Conservation (phyloP, 345 rosid genomes). For the Euphorbia peplus region DNA sequence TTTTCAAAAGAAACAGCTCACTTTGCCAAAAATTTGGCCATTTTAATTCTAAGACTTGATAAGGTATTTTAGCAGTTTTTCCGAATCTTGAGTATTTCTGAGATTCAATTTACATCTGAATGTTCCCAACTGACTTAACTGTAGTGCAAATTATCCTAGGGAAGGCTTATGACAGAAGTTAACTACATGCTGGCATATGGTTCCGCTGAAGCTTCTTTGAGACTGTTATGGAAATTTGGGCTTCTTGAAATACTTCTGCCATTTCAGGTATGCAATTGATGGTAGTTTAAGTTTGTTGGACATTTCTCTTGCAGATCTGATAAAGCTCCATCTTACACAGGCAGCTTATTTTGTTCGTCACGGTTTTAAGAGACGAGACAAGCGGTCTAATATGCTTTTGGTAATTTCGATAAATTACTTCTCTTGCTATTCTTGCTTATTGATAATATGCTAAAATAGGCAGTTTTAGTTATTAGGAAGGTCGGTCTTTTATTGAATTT, state of each 20-base stretch:
- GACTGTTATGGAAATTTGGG: slow-evolving; percentile 90
- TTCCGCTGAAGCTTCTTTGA: slow-evolving; percentile 89
- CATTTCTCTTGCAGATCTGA: slow-evolving; percentile 9
- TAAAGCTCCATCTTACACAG: slow-evolving; percentile 46
- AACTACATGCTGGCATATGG: slow-evolving; percentile 98
- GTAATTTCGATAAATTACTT: slow-evolving; percentile 33
- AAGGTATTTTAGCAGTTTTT: slow-evolving; percentile 41
- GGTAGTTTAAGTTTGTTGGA: background rate
- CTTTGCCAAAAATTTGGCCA: slow-evolving; percentile 54
- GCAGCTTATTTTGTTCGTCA: slow-evolving; percentile 70
- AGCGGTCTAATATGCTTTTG: slow-evolving; percentile 90
- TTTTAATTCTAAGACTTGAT: slow-evolving; percentile 60
- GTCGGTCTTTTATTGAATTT: background rate
- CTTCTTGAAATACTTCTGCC: slow-evolving; percentile 85
- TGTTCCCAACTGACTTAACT: slow-evolving; percentile 18
- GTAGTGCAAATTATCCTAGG: slow-evolving; percentile 39
- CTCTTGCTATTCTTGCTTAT: slow-evolving; percentile 1
- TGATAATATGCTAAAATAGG: background rate
- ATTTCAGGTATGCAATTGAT: slow-evolving; percentile 49
- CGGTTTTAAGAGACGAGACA: slow-evolving; percentile 86
- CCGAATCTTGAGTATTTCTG: slow-evolving; percentile 2
- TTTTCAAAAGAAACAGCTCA: slow-evolving; percentile 83
- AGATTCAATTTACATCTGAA: slow-evolving; percentile 7
- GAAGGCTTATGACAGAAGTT: slow-evolving; percentile 90
- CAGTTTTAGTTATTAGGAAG: background rate